Base-by-base conservation (phyloP, 305 asterid genomes). In the Stenogyne calaminthoides region DNA sequence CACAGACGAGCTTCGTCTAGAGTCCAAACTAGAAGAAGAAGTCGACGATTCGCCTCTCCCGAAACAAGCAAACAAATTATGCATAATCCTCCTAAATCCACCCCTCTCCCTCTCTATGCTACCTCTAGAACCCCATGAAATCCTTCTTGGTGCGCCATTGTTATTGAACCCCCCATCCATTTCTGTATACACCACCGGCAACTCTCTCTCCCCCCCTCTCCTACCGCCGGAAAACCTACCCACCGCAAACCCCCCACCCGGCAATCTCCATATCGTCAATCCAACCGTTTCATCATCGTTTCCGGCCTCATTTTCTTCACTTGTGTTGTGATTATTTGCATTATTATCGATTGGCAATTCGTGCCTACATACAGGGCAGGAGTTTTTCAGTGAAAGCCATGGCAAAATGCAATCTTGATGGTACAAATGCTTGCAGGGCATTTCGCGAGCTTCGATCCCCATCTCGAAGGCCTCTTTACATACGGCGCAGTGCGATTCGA, bases 231-330 rank as follows among this genome's bases (percentile, higher is more conserved):
- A 77, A 75, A 94, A 91, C 77, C 99, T 88, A 72, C 99, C 99
- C 32, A 94, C 99, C 0, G 99, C 99, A 67, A 91, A 94, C 66
- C 99, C 99, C 7, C 97, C 97, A 7, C 99, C 99, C 0, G 99
- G 99, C 75, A 94, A 80, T 73, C 98, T 87, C 98, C 98, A 94
- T 64, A 91, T 91, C 0, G 98, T 91, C 69, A 94, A 61, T 29
- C 99, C 99, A 62, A 91, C 96, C 0, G 94, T 85, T 72, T 91
- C 97, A 52, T 90, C 93, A 16, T 82, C 91, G 22, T 81, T 83
- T 19, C 71, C 86, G 3, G 58, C 82, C 76, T 79, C 92, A 51
- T 59, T 25, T 25, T 25, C 75, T 3, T 83, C 89, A 5, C 12
- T 77, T 0, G 74, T 39, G 7, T 84, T 89, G 7, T 69, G 79